These are phyloP conservation scores for Prunus davidiana DNA, from an alignment of 306 rosid species.

Conservation along the genomic window DNA sequence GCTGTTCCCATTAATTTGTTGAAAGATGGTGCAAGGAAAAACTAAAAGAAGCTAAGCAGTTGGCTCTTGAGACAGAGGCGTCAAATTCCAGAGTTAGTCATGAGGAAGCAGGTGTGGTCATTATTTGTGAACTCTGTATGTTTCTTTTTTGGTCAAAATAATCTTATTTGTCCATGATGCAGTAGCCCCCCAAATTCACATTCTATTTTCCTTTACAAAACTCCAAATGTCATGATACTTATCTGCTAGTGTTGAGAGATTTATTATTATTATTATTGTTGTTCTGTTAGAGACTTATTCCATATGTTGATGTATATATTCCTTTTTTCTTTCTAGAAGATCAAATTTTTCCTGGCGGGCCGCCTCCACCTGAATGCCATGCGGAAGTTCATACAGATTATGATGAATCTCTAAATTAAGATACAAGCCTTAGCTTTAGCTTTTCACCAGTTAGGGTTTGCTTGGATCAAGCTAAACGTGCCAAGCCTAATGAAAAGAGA, in stretches of 20 bases:
- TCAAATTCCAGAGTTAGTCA: conserved; percentile 41
- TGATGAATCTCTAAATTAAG: conserved; percentile 4
- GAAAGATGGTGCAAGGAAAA: conserved; percentile 84
- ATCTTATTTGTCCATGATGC: conserved; percentile 4
- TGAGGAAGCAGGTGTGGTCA: conserved; percentile 67
- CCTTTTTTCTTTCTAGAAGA: conserved; percentile 44
- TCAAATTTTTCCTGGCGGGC: conserved; percentile 77
- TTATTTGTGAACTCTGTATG: neutral
- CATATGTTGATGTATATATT: conserved; percentile 20
- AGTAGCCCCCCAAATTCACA: neutral
- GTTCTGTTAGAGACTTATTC: conserved; percentile 12
- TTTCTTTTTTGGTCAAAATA: neutral
- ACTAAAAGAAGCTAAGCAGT: conserved; percentile 51
- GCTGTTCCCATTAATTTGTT: conserved; percentile 25
- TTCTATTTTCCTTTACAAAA: neutral
- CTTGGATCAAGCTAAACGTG: conserved; percentile 68
- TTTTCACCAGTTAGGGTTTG: conserved; percentile 52
- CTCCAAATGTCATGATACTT: neutral
- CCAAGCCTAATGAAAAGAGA: conserved; percentile 65
- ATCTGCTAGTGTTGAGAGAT: conserved; percentile 16
- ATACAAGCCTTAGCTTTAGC: too few relatives aligned
- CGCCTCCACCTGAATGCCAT: conserved; percentile 63
- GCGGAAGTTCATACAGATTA: conserved; percentile 80
- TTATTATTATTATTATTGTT: neutral
- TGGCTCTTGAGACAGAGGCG: conserved; percentile 22